Percentiles rank a stretch among this genome's conserved stretches.
Conservation (phyloP, 129 eudicot species). For the Escallonia rubra region DNA sequence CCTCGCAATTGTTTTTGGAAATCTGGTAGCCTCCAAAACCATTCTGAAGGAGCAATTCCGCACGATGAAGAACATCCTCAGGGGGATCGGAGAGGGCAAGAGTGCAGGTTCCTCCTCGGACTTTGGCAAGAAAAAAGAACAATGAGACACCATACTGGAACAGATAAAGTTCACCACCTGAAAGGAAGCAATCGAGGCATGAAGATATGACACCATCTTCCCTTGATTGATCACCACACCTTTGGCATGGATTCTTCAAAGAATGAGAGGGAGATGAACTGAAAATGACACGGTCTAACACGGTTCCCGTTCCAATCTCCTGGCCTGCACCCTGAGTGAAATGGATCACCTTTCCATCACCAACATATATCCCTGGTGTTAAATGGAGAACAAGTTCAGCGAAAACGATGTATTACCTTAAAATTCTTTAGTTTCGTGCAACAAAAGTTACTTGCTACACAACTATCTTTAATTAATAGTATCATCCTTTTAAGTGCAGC, state of each 20-base stretch:
- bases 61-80: slow-evolving; percentile 67
- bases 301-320: slow-evolving; percentile 96
- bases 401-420: too few species aligned
- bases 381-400: not conserved
- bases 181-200: slow-evolving; percentile 87
- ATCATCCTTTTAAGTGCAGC: too few species aligned
- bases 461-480: too few species aligned
- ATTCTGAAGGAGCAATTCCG: slow-evolving; percentile 63
- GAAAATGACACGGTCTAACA: slow-evolving; percentile 55
- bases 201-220: slow-evolving; percentile 76
- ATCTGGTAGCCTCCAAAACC: slow-evolving; percentile 86
- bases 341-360: slow-evolving; percentile 83
- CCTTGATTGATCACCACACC: slow-evolving; percentile 71
- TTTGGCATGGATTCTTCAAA: slow-evolving; percentile 52
- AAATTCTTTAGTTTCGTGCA: too few species aligned
- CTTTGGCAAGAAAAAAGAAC: slow-evolving; percentile 70
- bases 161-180: slow-evolving; percentile 64
- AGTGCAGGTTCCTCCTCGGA: slow-evolving; percentile 98
- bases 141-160: slow-evolving; percentile 60
- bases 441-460: too few species aligned
- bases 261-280: slow-evolving; percentile 62
- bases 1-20: slow-evolving; percentile 92
- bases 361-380: slow-evolving; percentile 73
- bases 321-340: slow-evolving; percentile 87
- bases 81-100: slow-evolving; percentile 70